Evolutionary conservation across 257 asterid genomes (phyloP), one percentile per base, ranked within the genome.

Genomic region (Solanum habrochaites): DNA sequence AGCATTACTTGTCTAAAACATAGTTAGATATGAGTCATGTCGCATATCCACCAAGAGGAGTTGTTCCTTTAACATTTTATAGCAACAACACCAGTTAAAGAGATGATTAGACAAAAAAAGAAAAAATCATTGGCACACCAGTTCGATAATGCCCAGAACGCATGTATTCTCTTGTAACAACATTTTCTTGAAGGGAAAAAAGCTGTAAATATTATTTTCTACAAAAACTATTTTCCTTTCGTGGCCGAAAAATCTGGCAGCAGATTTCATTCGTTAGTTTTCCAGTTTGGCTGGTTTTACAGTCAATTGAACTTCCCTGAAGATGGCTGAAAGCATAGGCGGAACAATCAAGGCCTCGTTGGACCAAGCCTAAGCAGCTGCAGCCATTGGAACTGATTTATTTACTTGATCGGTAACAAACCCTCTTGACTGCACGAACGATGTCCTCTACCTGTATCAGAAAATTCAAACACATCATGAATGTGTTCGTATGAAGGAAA

Each of bases 381-480:
- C 86, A 13, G 91, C 90, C 84, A 35, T 25, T 52, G 90, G 85
- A 21, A 74, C 87, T 39, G 90, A 87, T 77, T 85, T 78, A 85
- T 39, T 52, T 80, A 47, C 69, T 80, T 49, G 85, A 80, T 80
- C 85, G 85, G 85, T 89, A 84, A 62, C 93, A 91, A 7, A 80
- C 87, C 85, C 93, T 84, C 88, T 85, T 89, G 12, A 87, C 90
- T 45, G 93, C 93, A 25, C 93, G 90, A 71, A 87, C 89, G 0
- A 90, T 85, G 78, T 89, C 93, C 2, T 89, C 93, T 37, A 91
- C 49, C 89, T 89, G 88, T 39, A 15, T 42, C 18, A 32, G 73
- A 72, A 32, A 66, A 66, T 25, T 84, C 10, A 70, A 73, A 39
- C 29, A 73, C 52, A 6, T 39, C 27, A 73, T 21, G 49, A 11